Evolutionary conservation across 2,329 filamentous ascomycete species (phyloP), one percentile per base, ranked within the genome.

Genomic region (Helicocarpus griseus): DNA sequence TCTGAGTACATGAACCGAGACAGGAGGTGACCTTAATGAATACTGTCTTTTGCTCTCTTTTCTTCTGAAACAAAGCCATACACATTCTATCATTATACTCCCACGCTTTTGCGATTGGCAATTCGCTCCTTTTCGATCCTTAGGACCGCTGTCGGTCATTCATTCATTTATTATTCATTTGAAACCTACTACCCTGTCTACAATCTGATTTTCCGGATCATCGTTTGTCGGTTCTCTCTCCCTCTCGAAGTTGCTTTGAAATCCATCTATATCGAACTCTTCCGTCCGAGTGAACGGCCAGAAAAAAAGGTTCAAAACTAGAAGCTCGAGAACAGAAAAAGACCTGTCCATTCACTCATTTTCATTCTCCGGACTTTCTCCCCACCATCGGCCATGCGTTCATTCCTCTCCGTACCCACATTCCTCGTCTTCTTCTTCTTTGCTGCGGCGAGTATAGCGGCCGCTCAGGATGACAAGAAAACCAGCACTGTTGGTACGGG

Each of bases 391-490:
- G 52, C n/a, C 11, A 56, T 48, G 53, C 48, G 9, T 24, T 28
- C 49, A 4, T 29, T 51, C 29, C 24, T 31, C 31, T 51, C 33
- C 21, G 13, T 44, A 44, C 19, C 50, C 26, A 38, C 57, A 7
- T 22, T 59, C 13, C 51, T 56, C 47, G 46, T 53, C 38, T 19
- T 53, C 49, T 31, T 40, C 44, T 49, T 53, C 51, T 33, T 54
- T 52, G 39, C 57, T 24, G 51, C 52, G 38, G 53, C 56, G 19
- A 55, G 50, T 19, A 45, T 43, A 21, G 29, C 52, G 14, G 46
- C 39, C 45, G 36, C 36, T 28, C 28, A 31, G 17, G n/a, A 47
- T 39, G 43, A 49, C 21, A 8, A 54, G 26, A 19, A 24, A 36
- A 36, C 36, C 24, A 19, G 5, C 24, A 49, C 13, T 5, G 1